Evolutionary conservation across 768 basidiomycete species (phyloP).

Genomic region (Amanita subjunquillea): DNA sequence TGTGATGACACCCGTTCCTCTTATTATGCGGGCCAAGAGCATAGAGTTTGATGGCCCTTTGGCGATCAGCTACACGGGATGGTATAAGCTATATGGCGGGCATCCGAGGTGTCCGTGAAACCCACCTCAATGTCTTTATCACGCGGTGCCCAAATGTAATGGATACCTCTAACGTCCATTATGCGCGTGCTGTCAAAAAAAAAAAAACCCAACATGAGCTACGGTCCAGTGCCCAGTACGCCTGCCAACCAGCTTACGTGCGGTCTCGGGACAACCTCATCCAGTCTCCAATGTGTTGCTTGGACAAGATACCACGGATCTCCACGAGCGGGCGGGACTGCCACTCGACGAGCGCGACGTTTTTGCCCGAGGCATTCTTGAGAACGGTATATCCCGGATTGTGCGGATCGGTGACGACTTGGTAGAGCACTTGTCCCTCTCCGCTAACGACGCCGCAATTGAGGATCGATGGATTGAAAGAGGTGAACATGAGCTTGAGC

Average conservation of each 20-base stretch:
- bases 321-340: conserved; percentile 38
- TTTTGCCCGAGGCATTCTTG: conserved; percentile 35
- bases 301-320: conserved; percentile 36
- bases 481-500: conserved; percentile 32
- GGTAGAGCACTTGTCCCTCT: conserved; percentile 35
- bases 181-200: conserved; percentile 27
- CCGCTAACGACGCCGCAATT: conserved; percentile 47
- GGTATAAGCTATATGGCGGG: neutral
- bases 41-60: conserved; percentile 19
- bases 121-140: conserved; percentile 44
- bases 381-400: conserved; percentile 45
- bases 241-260: conserved; percentile 15
- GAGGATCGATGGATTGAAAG: conserved; percentile 39
- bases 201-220: neutral
- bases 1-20: conserved; percentile 29
- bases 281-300: conserved; percentile 44
- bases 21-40: conserved; percentile 42
- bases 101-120: conserved; percentile 3
- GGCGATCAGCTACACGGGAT: conserved; percentile 23
- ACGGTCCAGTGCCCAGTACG: neutral
- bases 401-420: conserved; percentile 36
- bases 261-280: conserved; percentile 39
- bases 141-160: conserved; percentile 47
- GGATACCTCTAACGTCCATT: conserved; percentile 40
- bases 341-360: conserved; percentile 53